phyloP scores from a whole-genome alignment of 257 asterid species.

The Nicotiana noctiflora region DNA sequence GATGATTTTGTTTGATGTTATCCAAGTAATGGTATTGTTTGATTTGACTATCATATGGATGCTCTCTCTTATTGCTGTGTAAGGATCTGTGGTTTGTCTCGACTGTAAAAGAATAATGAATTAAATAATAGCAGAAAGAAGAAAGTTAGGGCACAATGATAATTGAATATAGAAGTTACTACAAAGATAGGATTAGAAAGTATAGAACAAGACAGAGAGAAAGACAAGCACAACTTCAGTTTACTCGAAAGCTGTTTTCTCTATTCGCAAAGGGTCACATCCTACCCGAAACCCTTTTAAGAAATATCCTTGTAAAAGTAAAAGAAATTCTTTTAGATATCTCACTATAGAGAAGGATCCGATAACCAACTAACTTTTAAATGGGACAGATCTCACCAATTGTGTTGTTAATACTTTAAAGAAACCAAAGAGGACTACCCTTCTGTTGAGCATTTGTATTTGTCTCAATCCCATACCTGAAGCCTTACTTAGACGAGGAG shows the following conservation, averaged over 20 bases:
- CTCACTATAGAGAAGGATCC: not conserved
- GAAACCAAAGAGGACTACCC: not conserved
- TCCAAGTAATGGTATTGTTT: not conserved
- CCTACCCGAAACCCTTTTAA: not conserved
- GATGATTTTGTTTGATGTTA: not conserved
- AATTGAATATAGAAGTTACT: not conserved
- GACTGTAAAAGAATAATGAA: not conserved
- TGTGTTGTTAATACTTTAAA: not conserved
- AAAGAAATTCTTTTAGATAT: not conserved
- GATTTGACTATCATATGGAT: not conserved
- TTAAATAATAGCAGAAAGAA: not conserved
- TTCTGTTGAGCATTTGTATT: not conserved
- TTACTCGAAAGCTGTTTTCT: not conserved
- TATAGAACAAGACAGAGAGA: not conserved
- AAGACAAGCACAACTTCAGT: not conserved
- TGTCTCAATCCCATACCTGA: not conserved
- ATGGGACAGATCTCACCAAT: not conserved
- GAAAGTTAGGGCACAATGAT: not conserved
- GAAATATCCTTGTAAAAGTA: not conserved
- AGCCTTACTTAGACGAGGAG: not conserved
- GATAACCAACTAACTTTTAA: not conserved
- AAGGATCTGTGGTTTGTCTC: not conserved
- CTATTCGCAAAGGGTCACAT: not conserved
- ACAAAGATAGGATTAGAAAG: not conserved
- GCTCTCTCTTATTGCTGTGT: not conserved